Percentiles rank a stretch among this genome's conserved stretches.
Conservation (phyloP, 2,329 filamentous ascomycete species). For the Curvularia hawaiiensis region DNA sequence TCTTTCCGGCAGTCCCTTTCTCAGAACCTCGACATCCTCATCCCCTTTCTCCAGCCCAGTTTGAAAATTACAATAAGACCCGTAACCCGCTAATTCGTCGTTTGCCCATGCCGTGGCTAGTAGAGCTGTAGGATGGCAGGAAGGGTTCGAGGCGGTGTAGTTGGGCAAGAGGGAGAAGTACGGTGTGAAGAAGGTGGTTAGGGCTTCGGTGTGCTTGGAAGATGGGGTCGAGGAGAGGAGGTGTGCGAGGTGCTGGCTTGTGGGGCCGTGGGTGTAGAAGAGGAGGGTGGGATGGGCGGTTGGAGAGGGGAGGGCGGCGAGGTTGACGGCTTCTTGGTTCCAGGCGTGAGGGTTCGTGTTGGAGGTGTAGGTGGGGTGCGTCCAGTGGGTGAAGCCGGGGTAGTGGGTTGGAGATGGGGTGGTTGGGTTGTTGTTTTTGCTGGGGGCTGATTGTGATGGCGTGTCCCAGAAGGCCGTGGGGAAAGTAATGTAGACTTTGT, state of each 20-base stretch:
- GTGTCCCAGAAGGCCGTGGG: constrained; percentile 74
- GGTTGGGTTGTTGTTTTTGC: background rate
- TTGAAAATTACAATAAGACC: constrained; percentile 87
- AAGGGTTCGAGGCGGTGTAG: constrained; percentile 54
- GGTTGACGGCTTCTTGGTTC: constrained; percentile 78
- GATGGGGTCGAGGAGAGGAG: constrained; percentile 42
- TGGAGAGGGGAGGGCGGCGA: constrained; percentile 65
- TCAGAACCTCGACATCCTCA: constrained; percentile 68
- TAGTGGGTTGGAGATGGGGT: constrained; percentile 45
- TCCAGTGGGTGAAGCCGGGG: constrained; percentile 76
- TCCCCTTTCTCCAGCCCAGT: constrained; percentile 73
- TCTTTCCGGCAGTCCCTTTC: constrained; percentile 62
- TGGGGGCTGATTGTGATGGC: constrained; percentile 13
- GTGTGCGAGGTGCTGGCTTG: constrained; percentile 39
- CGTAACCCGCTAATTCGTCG: constrained; percentile 79
- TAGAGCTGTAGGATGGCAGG: constrained; percentile 66
- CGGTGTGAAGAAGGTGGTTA: constrained; percentile 73
- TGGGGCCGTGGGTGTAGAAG: constrained; percentile 75
- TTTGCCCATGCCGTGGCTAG: constrained; percentile 78
- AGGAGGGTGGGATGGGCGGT: constrained; percentile 79
- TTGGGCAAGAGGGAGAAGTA: constrained; percentile 78
- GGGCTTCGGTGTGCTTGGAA: constrained; percentile 54
- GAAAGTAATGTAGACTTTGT: constrained; percentile 70
- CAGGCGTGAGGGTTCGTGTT: constrained; percentile 67
- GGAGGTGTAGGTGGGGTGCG: constrained; percentile 69